phyloP scores from a whole-genome alignment of 2,329 filamentous ascomycete genomes.

The Venturia aucupariae region DNA sequence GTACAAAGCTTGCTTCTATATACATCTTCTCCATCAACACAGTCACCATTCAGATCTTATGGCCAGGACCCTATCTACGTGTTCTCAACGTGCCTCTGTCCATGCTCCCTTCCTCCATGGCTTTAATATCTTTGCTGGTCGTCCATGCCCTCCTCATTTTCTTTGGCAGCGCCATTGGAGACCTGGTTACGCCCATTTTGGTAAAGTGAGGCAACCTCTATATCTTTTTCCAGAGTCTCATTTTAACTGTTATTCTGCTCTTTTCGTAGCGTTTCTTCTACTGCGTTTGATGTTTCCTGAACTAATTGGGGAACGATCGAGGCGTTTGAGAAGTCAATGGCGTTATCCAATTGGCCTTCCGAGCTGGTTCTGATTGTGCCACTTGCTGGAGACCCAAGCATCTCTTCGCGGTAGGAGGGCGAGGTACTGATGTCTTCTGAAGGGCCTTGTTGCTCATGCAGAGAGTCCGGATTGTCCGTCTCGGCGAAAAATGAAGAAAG shows the following conservation, averaged over 20 bases:
- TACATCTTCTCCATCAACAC: neutral
- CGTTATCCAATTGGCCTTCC: neutral
- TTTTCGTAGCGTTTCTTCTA: neutral
- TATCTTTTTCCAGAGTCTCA: neutral
- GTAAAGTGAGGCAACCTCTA: neutral
- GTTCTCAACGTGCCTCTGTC: too few species aligned
- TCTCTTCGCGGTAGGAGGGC: neutral
- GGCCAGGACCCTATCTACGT: neutral
- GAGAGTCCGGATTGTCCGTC: neutral
- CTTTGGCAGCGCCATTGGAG: neutral
- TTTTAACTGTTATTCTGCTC: neutral
- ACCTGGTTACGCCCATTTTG: neutral
- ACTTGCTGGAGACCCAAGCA: neutral
- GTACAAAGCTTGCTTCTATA: neutral
- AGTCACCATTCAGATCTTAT: neutral
- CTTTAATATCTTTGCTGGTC: neutral
- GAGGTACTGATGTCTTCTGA: neutral
- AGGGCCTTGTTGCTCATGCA: neutral
- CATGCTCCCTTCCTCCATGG: neutral
- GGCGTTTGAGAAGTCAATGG: neutral
- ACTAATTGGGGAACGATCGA: neutral
- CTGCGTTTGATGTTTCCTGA: neutral
- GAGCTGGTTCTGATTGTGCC: neutral
- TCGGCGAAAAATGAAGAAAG: neutral
- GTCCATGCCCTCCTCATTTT: neutral